Conservation (phyloP, 495 filamentous ascomycete species). For the Aspergillus funiculosus region DNA sequence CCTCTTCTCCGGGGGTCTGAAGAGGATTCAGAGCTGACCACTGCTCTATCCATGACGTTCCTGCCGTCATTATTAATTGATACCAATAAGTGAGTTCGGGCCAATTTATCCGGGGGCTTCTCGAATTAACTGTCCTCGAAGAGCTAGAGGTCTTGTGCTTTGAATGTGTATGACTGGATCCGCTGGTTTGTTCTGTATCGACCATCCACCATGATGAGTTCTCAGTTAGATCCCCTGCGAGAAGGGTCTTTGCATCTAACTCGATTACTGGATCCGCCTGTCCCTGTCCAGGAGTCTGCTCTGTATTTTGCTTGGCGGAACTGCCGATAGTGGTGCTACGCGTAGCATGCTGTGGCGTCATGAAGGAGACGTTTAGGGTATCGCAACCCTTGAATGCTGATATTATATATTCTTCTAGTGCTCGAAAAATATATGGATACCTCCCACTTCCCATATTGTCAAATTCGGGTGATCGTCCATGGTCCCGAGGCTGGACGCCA, state of each 20-base stretch:
- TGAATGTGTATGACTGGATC: constrained; percentile 18
- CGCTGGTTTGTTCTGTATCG: constrained; percentile 31
- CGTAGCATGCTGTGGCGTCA: constrained; percentile 23
- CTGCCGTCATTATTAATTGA: constrained; percentile 59
- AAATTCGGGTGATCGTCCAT: constrained; percentile 13
- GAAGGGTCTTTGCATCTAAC: constrained; percentile 70
- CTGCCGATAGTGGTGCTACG: constrained; percentile 25
- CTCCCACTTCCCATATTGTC: constrained; percentile 22
- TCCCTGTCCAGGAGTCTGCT: constrained; percentile 16
- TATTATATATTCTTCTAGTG: constrained; percentile 70
- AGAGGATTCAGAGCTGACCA: constrained; percentile 40
- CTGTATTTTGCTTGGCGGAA: constrained; percentile 27
- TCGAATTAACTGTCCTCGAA: constrained; percentile 47
- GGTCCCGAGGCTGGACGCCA: constrained; percentile 18
- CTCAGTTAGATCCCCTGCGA: constrained; percentile 75
- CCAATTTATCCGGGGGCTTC: constrained; percentile 75
- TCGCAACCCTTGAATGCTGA: constrained; percentile 61
- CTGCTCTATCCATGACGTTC: constrained; percentile 51
- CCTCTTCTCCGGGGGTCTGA: constrained; percentile 24
- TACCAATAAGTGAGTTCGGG: constrained; percentile 68
- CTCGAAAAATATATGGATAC: constrained; percentile 52
- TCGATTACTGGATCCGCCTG: constrained; percentile 38
- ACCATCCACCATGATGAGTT: constrained; percentile 84
- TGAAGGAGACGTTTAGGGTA: constrained; percentile 69
- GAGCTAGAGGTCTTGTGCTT: constrained; percentile 24